A percentile compares a stretch with the other conserved stretches of the same genome.
Conservation (phyloP, 2,329 filamentous ascomycete species). For the Monosporascus ibericus region DNA sequence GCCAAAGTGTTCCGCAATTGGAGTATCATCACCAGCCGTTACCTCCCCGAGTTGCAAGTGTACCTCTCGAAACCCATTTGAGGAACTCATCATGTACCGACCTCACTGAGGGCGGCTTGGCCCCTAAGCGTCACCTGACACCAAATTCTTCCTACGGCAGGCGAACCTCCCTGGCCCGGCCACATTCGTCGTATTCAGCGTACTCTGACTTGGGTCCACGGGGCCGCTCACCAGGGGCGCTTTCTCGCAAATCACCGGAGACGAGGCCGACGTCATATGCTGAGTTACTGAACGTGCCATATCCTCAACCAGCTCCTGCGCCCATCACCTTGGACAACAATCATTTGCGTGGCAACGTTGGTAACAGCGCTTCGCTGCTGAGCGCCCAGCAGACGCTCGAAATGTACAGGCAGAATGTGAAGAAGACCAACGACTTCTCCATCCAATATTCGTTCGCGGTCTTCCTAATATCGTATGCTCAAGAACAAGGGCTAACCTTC, state of each 20-base stretch:
- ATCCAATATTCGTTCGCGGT: slow-evolving; percentile 96
- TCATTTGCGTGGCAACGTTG: slow-evolving; percentile 70
- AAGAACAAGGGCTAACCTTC: slow-evolving; percentile 61
- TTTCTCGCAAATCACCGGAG: slow-evolving; percentile 52
- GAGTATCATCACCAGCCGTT: slow-evolving; percentile 55
- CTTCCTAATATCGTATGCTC: slow-evolving; percentile 84
- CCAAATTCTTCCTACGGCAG: slow-evolving; percentile 49
- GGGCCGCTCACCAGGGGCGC: slow-evolving; percentile 49
- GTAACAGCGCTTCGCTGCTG: slow-evolving; percentile 83
- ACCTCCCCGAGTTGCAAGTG: slow-evolving; percentile 35
- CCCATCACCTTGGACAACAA: slow-evolving; percentile 73
- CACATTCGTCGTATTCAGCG: slow-evolving; percentile 69
- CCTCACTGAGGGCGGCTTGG: slow-evolving; percentile 41
- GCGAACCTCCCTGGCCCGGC: slow-evolving; percentile 58
- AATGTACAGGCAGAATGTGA: slow-evolving; percentile 95
- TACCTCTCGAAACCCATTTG: slow-evolving; percentile 34
- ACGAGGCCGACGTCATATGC: slow-evolving; percentile 47
- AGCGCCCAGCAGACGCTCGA: slow-evolving; percentile 91
- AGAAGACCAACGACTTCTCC: slow-evolving; percentile 86
- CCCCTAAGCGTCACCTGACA: slow-evolving; percentile 57
- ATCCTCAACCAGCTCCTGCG: slow-evolving; percentile 68
- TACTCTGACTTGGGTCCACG: slow-evolving; percentile 62
- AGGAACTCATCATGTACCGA: slow-evolving; percentile 46
- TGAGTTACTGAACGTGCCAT: slow-evolving; percentile 62
- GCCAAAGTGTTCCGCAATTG: slow-evolving; percentile 47